Evolutionary conservation across 1,284 basidiomycete species (phyloP).

Genomic region (Vanrija pseudolonga): DNA sequence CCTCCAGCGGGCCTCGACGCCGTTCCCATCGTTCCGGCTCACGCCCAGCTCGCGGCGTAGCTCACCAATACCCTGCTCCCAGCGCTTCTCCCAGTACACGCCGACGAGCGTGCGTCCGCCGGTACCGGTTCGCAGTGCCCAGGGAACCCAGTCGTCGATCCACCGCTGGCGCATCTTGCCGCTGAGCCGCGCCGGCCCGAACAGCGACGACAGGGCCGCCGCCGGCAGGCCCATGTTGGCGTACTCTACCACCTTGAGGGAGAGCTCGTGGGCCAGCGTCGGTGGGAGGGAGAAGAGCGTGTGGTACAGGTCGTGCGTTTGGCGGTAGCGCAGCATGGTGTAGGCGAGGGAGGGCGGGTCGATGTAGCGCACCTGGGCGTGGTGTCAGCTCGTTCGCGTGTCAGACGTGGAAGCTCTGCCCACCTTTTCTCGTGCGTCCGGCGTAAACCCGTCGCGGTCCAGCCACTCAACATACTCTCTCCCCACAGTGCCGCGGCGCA

Average conservation of each 20-base stretch:
- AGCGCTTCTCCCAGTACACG: slow-evolving; percentile 94
- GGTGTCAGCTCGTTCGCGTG: background rate
- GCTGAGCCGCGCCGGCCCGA: slow-evolving; percentile 56
- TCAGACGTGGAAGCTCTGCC: slow-evolving; percentile 43
- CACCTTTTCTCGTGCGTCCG: slow-evolving; percentile 88
- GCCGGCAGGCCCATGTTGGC: slow-evolving; percentile 89
- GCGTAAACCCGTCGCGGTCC: slow-evolving; percentile 82
- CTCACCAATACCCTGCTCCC: slow-evolving; percentile 76
- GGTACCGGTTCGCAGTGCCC: slow-evolving; percentile 81
- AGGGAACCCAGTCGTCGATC: slow-evolving; percentile 71
- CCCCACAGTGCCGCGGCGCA: slow-evolving; percentile 81
- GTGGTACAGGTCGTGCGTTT: slow-evolving; percentile 96
- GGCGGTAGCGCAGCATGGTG: slow-evolving; percentile 96
- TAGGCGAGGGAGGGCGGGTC: slow-evolving; percentile 90
- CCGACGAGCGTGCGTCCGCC: slow-evolving; percentile 71
- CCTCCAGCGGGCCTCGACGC: slow-evolving; percentile 45
- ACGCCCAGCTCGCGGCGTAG: slow-evolving; percentile 80
- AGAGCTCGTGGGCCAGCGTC: slow-evolving; percentile 86
- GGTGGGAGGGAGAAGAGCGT: slow-evolving; percentile 83
- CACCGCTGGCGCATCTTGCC: slow-evolving; percentile 33
- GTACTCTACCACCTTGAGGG: slow-evolving; percentile 93
- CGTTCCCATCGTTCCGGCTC: slow-evolving; percentile 26
- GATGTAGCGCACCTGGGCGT: slow-evolving; percentile 79
- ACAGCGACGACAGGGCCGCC: slow-evolving; percentile 72
- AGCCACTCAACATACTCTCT: slow-evolving; percentile 88